Percentiles rank a stretch among this genome's conserved stretches.
phyloP scores from a whole-genome alignment of 768 basidiomycete species.

The Xerocomus brunneocitrinus region DNA sequence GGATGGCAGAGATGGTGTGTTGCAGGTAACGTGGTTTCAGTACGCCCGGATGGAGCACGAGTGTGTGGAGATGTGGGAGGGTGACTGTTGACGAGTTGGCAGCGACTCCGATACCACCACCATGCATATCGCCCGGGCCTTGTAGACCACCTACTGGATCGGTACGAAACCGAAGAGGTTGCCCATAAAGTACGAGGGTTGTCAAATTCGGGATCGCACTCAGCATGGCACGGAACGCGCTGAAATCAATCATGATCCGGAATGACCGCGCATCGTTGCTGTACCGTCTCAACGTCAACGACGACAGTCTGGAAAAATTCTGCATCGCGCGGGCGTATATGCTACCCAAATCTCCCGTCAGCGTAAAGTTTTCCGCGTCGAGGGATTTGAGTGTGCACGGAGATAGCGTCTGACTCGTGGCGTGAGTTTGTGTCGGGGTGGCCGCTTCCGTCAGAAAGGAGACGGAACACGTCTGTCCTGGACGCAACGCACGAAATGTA shows the following conservation, averaged over 20 bases:
- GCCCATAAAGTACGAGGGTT: slow-evolving; percentile 26
- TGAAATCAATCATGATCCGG: slow-evolving; percentile 28
- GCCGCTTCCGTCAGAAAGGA: slow-evolving; percentile 22
- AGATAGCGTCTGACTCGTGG: not conserved
- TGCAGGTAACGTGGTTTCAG: slow-evolving; percentile 31
- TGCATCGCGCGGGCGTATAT: slow-evolving; percentile 13
- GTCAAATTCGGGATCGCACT: slow-evolving; percentile 20
- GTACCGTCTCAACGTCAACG: slow-evolving; percentile 27
- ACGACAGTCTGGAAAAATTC: slow-evolving; percentile 20
- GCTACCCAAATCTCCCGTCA: slow-evolving; percentile 17
- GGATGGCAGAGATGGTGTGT: slow-evolving; percentile 25
- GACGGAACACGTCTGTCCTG: slow-evolving; percentile 26
- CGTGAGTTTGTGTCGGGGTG: slow-evolving; percentile 1
- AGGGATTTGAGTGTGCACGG: slow-evolving; percentile 22
- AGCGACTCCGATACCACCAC: not conserved
- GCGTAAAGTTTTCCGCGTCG: slow-evolving; percentile 26
- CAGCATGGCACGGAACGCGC: slow-evolving; percentile 24
- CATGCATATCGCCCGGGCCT: slow-evolving; percentile 1
- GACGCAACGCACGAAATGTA: slow-evolving; percentile 27
- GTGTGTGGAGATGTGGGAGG: slow-evolving; percentile 26
- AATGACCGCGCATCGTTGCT: slow-evolving; percentile 24
- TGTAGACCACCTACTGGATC: slow-evolving; percentile 8
- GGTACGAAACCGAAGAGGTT: slow-evolving; percentile 25
- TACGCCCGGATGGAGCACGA: slow-evolving; percentile 28
- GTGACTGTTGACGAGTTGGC: slow-evolving; percentile 6